phyloP scores from a whole-genome alignment of 257 asterid species.

The Linaria vulgaris region DNA sequence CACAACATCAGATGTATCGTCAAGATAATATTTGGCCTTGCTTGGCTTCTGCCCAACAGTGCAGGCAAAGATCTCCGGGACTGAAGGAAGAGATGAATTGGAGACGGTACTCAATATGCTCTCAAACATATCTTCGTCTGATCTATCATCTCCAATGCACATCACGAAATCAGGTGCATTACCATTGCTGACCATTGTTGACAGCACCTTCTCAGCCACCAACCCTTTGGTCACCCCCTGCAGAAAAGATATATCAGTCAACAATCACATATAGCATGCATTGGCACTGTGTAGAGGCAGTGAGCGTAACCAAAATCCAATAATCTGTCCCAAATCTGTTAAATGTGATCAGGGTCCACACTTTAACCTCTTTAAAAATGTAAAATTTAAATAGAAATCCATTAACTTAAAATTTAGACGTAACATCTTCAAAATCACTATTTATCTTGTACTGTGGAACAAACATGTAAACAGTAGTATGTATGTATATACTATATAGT shows the following conservation, averaged over 20 bases:
- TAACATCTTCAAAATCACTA: too few species aligned
- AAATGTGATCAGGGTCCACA: too few species aligned
- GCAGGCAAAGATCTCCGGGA: constrained; percentile 81
- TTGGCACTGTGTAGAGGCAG: not conserved
- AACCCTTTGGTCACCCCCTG: constrained; percentile 93
- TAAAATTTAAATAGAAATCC: not conserved
- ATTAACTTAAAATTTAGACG: not conserved
- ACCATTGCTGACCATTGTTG: constrained; percentile 44
- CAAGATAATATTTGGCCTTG: constrained; percentile 89
- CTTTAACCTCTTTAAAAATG: too few species aligned
- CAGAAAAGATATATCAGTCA: constrained; percentile 25
- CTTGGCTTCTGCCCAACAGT: constrained; percentile 96
- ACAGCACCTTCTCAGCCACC: constrained; percentile 71
- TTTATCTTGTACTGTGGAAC: too few species aligned
- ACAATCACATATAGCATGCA: not conserved
- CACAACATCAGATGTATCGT: constrained; percentile 71
- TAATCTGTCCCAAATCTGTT: too few species aligned
- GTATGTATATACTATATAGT: too few species aligned
- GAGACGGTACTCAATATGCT: constrained; percentile 56
- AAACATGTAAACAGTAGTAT: too few species aligned
- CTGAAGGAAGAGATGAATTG: constrained; percentile 38
- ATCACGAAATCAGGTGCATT: constrained; percentile 68
- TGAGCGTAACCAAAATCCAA: too few species aligned
- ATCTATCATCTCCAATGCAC: constrained; percentile 86
- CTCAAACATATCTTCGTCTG: constrained; percentile 95